Evolutionary conservation across 306 rosid genomes (phyloP).

Genomic region (Lablab purpureus): DNA sequence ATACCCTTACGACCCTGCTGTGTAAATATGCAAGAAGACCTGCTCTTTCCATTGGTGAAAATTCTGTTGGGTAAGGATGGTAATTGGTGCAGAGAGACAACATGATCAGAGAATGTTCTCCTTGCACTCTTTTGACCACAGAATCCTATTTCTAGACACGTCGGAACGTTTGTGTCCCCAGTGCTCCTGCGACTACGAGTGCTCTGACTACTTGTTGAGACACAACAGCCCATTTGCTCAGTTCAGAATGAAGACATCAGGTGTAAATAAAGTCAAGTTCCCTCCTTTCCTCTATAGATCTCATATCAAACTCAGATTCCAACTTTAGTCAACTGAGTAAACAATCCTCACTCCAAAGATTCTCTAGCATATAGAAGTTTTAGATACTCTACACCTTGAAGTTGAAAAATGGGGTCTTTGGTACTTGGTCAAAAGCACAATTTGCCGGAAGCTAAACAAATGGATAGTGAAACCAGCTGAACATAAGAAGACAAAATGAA

Average conservation of each 20-base stretch:
- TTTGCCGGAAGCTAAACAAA: conserved; percentile 46
- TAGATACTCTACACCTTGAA: conserved; percentile 50
- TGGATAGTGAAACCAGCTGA: conserved; percentile 61
- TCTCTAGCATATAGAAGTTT: conserved; percentile 46
- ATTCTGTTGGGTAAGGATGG: conserved; percentile 75
- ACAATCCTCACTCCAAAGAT: conserved; percentile 53
- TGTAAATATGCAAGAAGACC: conserved; percentile 82
- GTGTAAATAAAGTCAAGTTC: conserved; percentile 47
- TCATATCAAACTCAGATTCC: conserved; percentile 54
- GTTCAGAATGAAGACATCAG: conserved; percentile 58
- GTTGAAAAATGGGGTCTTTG: conserved; percentile 49
- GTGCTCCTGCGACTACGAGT: conserved; percentile 68
- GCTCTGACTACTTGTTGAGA: conserved; percentile 76
- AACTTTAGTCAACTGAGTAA: conserved; percentile 50
- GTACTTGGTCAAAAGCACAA: conserved; percentile 62
- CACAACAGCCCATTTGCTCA: conserved; percentile 85
- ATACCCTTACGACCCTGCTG: conserved; percentile 97
- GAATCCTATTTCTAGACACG: conserved; percentile 59
- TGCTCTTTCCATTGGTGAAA: conserved; percentile 77
- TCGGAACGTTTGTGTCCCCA: conserved; percentile 59
- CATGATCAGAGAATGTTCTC: conserved; percentile 67
- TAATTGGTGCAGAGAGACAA: conserved; percentile 61
- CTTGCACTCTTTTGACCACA: conserved; percentile 64
- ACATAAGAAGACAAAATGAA: conserved; percentile 58
- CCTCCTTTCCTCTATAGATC: conserved; percentile 57